Percentiles rank a stretch among this genome's conserved stretches.
phyloP scores from a whole-genome alignment of 108 stramenopile species.

The Skeletonema potamos region DNA sequence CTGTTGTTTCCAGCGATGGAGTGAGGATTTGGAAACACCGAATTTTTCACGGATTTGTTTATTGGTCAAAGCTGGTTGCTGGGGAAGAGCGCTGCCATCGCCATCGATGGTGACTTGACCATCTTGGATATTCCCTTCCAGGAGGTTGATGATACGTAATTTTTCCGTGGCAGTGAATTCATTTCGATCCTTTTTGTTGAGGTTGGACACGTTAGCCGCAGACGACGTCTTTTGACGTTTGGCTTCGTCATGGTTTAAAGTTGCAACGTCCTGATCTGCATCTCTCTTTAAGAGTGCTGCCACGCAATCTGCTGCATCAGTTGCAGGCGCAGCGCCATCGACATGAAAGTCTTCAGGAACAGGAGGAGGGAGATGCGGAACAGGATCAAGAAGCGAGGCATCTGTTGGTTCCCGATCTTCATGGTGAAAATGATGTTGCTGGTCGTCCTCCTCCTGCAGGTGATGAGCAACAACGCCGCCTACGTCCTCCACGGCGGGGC shows the following conservation, averaged over 20 bases:
- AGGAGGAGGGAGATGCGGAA: neutral
- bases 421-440: neutral
- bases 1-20: constrained; percentile 32
- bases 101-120: neutral
- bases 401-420: neutral
- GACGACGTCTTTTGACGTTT: neutral
- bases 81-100: neutral
- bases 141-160: constrained; percentile 23
- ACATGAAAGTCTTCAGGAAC: neutral
- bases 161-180: constrained; percentile 47
- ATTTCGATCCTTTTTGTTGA: constrained; percentile 9
- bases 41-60: constrained; percentile 24
- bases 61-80: constrained; percentile 14
- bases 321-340: neutral
- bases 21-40: constrained; percentile 23
- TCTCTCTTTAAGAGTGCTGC: neutral
- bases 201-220: neutral
- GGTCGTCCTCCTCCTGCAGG: neutral
- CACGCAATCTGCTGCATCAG: neutral
- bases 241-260: neutral
- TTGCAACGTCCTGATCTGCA: neutral
- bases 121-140: neutral
- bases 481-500: neutral
- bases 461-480: neutral
- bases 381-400: neutral